phyloP scores from a whole-genome alignment of 2,329 filamentous ascomycete species.

The Sporothrix pallida region DNA sequence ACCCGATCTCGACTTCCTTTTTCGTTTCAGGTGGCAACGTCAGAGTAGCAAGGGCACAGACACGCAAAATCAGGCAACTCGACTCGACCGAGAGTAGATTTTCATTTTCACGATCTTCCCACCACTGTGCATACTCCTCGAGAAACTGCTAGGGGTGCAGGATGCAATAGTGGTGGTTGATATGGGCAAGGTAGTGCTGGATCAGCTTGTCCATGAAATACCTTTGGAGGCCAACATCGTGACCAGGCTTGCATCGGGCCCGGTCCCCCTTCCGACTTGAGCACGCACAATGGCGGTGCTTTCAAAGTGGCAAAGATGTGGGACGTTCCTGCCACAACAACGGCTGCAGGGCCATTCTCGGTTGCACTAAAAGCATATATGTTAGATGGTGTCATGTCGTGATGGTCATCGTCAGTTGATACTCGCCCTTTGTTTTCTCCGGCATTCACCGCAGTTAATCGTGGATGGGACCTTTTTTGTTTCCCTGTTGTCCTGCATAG shows the following conservation, averaged over 20 bases:
- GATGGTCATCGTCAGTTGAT: too few relatives aligned
- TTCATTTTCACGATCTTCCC: conserved; percentile 47
- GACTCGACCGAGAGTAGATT: conserved; percentile 50
- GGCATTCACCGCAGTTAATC: conserved; percentile 52
- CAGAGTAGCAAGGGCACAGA: conserved; percentile 54
- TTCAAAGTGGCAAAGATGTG: conserved; percentile 55
- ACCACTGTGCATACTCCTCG: conserved; percentile 54
- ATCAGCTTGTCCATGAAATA: conserved; percentile 51
- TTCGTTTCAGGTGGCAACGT: conserved; percentile 48
- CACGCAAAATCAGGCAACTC: conserved; percentile 54
- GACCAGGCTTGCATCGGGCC: not conserved
- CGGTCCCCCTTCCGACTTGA: not conserved
- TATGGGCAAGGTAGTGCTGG: conserved; percentile 52
- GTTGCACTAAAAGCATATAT: conserved; percentile 49
- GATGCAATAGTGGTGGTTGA: conserved; percentile 54
- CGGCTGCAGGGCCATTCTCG: conserved; percentile 59
- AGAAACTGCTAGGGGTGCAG: conserved; percentile 54
- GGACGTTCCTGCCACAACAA: conserved; percentile 54
- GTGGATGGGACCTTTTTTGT: not conserved
- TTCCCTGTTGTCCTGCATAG: conserved; percentile 13
- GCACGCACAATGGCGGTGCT: conserved; percentile 3
- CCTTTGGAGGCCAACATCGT: not conserved
- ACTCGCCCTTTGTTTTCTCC: conserved; percentile 57
- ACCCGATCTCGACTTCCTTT: conserved; percentile 50
- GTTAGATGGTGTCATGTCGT: not conserved